phyloP scores from a whole-genome alignment of 2,329 filamentous ascomycete species.

The Metarhizium robertsii region DNA sequence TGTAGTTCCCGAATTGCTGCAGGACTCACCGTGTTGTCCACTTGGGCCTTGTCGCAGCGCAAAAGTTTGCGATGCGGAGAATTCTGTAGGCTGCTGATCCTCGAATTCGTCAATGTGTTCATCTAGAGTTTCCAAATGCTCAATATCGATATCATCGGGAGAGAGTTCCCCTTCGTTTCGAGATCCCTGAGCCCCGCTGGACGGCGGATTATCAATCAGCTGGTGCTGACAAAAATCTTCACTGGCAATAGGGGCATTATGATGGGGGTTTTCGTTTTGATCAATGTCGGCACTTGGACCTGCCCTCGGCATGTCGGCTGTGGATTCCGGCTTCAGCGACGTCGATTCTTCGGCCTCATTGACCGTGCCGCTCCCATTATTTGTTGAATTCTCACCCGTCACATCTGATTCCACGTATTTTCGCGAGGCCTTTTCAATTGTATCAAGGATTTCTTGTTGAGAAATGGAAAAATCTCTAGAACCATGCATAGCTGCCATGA shows the following conservation, averaged over 20 bases:
- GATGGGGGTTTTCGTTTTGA: neutral
- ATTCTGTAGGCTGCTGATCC: conserved; percentile 8
- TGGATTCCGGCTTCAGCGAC: neutral
- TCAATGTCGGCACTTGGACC: too few species aligned
- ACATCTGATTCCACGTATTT: conserved; percentile 34
- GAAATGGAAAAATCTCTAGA: conserved; percentile 21
- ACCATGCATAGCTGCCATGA: conserved; percentile 33
- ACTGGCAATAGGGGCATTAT: neutral
- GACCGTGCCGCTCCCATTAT: neutral
- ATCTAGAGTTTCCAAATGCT: conserved; percentile 22
- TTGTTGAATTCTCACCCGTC: neutral
- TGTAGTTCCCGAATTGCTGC: neutral
- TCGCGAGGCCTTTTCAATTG: conserved; percentile 40
- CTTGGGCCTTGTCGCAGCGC: neutral
- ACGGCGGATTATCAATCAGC: neutral
- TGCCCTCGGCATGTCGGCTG: neutral
- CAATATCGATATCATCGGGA: conserved; percentile 43
- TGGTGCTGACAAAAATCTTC: neutral
- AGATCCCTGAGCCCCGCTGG: neutral
- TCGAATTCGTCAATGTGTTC: conserved; percentile 17
- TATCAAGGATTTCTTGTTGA: conserved; percentile 38
- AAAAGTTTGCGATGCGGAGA: neutral
- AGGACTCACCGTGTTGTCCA: neutral
- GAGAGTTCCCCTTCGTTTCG: conserved; percentile 14
- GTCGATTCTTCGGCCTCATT: neutral